These are phyloP conservation scores for Plasmodium malariae DNA, from an alignment of 169 alveolate species.

Conservation along the genomic window DNA sequence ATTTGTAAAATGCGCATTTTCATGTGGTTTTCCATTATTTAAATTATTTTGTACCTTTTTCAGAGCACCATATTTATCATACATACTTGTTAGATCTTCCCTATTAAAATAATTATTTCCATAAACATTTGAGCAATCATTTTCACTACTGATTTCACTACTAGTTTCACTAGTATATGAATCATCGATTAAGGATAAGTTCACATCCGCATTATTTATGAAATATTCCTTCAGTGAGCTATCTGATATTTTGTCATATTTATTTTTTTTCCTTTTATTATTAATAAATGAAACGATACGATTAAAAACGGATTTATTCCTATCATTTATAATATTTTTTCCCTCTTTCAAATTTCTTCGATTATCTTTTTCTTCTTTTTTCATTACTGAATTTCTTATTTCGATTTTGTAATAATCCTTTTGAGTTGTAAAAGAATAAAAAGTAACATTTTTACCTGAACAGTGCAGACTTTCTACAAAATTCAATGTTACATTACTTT, in stretches of 20 bases:
- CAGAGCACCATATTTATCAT: background rate
- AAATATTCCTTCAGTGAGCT: constrained; percentile 49
- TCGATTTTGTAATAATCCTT: constrained; percentile 66
- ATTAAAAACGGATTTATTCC: constrained; percentile 50
- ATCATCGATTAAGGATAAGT: constrained; percentile 35
- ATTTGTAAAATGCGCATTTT: background rate
- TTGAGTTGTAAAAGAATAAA: constrained; percentile 58
- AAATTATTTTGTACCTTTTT: background rate
- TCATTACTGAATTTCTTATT: constrained; percentile 8
- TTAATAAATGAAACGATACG: constrained; percentile 28
- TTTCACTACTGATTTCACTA: constrained; percentile 36
- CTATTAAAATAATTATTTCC: background rate
- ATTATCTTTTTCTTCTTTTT: constrained; percentile 7
- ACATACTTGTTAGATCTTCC: background rate
- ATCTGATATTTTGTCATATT: constrained; percentile 46
- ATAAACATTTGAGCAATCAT: background rate
- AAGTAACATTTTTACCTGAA: constrained; percentile 43
- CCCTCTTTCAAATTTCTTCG: constrained; percentile 1
- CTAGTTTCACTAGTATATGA: constrained; percentile 71
- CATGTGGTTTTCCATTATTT: background rate
- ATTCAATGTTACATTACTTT: constrained; percentile 15
- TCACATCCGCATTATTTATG: constrained; percentile 19
- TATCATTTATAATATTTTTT: constrained; percentile 6
- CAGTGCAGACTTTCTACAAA: constrained; percentile 56
- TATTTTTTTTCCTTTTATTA: constrained; percentile 20